phyloP scores from a whole-genome alignment of 179 eudicot genomes.

The Beta lomatogona region DNA sequence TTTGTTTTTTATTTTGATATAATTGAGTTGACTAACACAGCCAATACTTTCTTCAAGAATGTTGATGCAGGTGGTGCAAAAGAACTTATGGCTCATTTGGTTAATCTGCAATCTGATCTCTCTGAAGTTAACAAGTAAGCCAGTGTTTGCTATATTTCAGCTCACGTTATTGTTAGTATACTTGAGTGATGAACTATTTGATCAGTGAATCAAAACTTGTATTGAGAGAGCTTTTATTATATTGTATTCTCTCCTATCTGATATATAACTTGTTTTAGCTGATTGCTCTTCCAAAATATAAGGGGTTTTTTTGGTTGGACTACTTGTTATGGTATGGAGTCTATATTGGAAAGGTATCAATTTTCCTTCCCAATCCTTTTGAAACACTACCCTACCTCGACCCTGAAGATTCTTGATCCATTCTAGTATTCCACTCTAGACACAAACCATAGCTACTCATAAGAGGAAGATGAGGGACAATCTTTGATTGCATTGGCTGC shows the following conservation, averaged over 20 bases:
- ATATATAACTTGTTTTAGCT: no score
- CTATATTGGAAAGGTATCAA: no score
- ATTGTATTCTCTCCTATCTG: background rate
- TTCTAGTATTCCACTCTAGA: no score
- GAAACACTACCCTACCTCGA: no score
- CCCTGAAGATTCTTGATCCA: no score
- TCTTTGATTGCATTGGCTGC: no score
- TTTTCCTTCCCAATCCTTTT: no score
- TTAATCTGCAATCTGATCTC: conserved; percentile 81
- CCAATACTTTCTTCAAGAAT: conserved; percentile 45
- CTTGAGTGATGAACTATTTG: background rate
- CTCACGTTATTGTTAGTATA: background rate
- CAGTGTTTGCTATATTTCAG: background rate
- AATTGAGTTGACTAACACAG: background rate
- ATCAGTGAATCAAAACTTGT: background rate
- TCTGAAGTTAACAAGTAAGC: conserved; percentile 82
- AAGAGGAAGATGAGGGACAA: no score
- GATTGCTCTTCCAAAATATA: no score
- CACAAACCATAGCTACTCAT: no score
- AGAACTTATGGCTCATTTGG: conserved; percentile 89
- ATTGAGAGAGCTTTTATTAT: background rate
- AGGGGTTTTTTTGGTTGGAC: no score
- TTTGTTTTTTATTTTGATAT: background rate
- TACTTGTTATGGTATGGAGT: no score
- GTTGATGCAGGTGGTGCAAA: conserved; percentile 94